Conservation (phyloP, 2,329 filamentous ascomycete genomes). For the Ceratocystis ficicola region DNA sequence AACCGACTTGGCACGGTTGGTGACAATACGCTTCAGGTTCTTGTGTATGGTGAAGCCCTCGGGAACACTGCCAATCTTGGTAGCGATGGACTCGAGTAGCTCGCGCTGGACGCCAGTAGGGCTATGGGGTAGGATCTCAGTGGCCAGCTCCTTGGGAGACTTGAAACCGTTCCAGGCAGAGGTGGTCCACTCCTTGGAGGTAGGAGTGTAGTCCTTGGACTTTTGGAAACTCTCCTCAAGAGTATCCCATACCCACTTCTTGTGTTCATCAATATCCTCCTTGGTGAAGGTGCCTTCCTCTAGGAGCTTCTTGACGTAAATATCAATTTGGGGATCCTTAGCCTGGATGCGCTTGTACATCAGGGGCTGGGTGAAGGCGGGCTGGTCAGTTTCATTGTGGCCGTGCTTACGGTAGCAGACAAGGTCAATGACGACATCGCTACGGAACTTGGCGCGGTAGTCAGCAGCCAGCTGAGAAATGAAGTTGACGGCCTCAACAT, state of each 20-base stretch:
- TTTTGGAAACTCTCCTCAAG: slow-evolving; percentile 93
- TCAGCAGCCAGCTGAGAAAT: slow-evolving; percentile 94
- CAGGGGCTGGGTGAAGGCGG: slow-evolving; percentile 95
- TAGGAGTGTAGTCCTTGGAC: slow-evolving; percentile 95
- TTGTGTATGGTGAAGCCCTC: slow-evolving; percentile 82
- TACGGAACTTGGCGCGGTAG: slow-evolving; percentile 97
- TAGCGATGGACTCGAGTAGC: slow-evolving; percentile 68
- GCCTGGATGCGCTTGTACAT: slow-evolving; percentile 98
- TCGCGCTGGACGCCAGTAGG: slow-evolving; percentile 67
- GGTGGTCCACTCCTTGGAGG: slow-evolving; percentile 94
- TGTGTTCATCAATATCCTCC: slow-evolving; percentile 96
- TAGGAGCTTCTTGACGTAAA: slow-evolving; percentile 83
- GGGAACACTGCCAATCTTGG: slow-evolving; percentile 64
- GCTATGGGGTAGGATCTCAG: slow-evolving; percentile 83
- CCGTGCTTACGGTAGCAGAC: slow-evolving; percentile 99
- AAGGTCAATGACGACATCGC: slow-evolving; percentile 93
- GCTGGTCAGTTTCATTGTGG: slow-evolving; percentile 99
- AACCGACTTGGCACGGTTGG: slow-evolving; percentile 81
- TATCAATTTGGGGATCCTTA: slow-evolving; percentile 74
- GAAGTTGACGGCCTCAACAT: slow-evolving; percentile 96
- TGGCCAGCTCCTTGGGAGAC: slow-evolving; percentile 92
- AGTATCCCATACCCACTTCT: slow-evolving; percentile 99
- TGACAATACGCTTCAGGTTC: slow-evolving; percentile 93
- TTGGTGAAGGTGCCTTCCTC: slow-evolving; percentile 91
- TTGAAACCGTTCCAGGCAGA: slow-evolving; percentile 99